Evolutionary conservation across 2,329 filamentous ascomycete species (phyloP).

Genomic region (Pseudogymnoascus sp.): DNA sequence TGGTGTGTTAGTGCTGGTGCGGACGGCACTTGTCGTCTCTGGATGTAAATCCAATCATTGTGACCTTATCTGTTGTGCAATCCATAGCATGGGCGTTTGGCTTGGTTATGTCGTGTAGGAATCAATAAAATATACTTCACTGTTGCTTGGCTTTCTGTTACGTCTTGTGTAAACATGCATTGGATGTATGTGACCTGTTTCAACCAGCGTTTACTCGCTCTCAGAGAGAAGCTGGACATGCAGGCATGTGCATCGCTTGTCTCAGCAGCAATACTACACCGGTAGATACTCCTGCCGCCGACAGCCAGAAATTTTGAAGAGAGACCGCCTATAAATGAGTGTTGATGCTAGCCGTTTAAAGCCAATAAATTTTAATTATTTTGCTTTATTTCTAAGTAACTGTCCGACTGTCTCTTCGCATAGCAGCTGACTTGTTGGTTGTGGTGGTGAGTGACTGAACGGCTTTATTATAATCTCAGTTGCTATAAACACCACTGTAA

Average conservation of each 20-base stretch:
- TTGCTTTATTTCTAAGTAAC: neutral
- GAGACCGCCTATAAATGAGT: neutral
- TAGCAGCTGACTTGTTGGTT: too few relatives aligned
- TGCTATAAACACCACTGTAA: too few relatives aligned
- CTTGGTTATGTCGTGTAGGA: slow-evolving; percentile 6
- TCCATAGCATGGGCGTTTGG: slow-evolving; percentile 9
- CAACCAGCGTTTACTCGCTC: neutral
- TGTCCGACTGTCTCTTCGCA: too few relatives aligned
- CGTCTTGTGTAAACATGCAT: neutral
- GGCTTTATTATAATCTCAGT: too few relatives aligned
- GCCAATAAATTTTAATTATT: neutral
- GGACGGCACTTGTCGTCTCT: slow-evolving; percentile 85
- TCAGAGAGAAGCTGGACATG: neutral
- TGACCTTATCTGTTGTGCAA: slow-evolving; percentile 4
- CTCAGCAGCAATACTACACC: neutral
- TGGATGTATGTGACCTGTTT: neutral
- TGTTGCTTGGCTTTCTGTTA: neutral
- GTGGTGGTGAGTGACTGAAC: too few relatives aligned
- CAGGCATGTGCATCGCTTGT: neutral
- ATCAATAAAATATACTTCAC: slow-evolving; percentile 8
- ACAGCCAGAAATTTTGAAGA: neutral
- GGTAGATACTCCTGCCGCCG: neutral
- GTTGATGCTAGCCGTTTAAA: neutral
- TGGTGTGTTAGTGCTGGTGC: slow-evolving; percentile 94
- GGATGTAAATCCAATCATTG: slow-evolving; percentile 46